A percentile compares a stretch with the other conserved stretches of the same genome.
Evolutionary conservation across 2,329 filamentous ascomycete species (phyloP).

Genomic region (Apiospora aurea): DNA sequence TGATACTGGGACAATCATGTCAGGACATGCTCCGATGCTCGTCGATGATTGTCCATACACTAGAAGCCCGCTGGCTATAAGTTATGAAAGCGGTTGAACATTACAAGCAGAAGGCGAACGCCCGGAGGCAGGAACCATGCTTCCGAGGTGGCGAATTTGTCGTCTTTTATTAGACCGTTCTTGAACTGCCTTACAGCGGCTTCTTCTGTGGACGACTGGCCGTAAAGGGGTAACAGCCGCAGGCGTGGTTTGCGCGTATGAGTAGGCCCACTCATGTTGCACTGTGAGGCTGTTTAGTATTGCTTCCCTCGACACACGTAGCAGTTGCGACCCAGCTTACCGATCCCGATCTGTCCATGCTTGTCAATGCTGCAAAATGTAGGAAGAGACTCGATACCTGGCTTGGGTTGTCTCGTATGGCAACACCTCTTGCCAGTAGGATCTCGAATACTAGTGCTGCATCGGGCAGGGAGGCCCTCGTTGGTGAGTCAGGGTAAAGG

Average conservation of each 20-base stretch:
- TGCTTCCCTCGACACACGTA: accelerated
- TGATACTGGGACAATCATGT: not conserved
- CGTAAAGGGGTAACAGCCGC: constrained; percentile 76
- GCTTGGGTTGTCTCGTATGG: not conserved
- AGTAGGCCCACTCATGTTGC: too few relatives aligned
- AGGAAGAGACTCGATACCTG: constrained; percentile 7
- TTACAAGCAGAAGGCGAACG: constrained; percentile 70
- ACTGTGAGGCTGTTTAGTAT: not conserved
- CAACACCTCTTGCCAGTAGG: not conserved
- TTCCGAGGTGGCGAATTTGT: constrained; percentile 72
- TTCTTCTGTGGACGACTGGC: constrained; percentile 37
- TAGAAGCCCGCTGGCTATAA: constrained; percentile 66
- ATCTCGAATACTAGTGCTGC: not conserved
- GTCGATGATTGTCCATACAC: not conserved
- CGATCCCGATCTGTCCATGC: not conserved
- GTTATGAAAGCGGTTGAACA: constrained; percentile 76
- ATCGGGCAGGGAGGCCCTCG: not conserved
- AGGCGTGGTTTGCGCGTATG: not conserved
- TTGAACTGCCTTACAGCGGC: not conserved
- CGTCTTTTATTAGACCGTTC: constrained; percentile 72
- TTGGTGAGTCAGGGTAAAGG: not conserved
- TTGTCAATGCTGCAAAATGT: not conserved
- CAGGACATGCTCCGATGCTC: not conserved
- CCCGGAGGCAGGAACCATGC: constrained; percentile 72
- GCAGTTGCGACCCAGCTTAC: not conserved